Conservation (phyloP, 2,329 filamentous ascomycete species). For the Apiospora kogelbergensis region DNA sequence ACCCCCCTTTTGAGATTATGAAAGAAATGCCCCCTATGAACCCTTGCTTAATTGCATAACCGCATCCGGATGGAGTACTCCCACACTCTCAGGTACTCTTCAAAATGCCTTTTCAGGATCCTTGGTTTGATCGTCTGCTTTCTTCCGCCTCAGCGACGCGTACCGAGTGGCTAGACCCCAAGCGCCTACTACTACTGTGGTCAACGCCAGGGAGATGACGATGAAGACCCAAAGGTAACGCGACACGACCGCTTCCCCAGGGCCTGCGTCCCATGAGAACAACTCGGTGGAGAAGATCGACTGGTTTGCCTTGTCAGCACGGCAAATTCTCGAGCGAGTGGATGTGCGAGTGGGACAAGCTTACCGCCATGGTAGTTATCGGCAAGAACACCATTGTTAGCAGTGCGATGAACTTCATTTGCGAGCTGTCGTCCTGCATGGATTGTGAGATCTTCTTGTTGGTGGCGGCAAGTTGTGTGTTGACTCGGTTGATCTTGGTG, state of each 20-base stretch:
- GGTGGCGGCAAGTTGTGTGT: constrained; percentile 22
- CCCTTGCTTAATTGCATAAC: no score
- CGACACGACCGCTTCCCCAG: constrained; percentile 22
- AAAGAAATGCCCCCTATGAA: no score
- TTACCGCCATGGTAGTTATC: constrained; percentile 27
- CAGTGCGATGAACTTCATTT: constrained; percentile 30
- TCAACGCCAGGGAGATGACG: constrained; percentile 21
- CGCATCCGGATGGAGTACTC: no score
- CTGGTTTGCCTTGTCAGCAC: constrained; percentile 10
- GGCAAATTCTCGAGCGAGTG: no score
- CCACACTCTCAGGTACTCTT: no score
- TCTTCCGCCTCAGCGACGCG: neutral
- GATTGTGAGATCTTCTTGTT: constrained; percentile 24
- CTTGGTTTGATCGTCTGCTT: neutral
- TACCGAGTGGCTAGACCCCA: constrained; percentile 14
- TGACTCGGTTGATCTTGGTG: constrained; percentile 14
- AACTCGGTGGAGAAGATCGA: constrained; percentile 28
- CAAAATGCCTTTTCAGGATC: neutral
- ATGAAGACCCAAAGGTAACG: constrained; percentile 28
- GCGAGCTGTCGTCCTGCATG: constrained; percentile 25
- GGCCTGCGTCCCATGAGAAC: constrained; percentile 24
- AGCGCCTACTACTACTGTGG: constrained; percentile 18
- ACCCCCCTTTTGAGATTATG: no score
- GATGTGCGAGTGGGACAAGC: neutral
- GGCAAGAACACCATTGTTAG: constrained; percentile 31